Base-by-base conservation (phyloP, 2,329 filamentous ascomycete genomes). In the Cordyceps cicadae region DNA sequence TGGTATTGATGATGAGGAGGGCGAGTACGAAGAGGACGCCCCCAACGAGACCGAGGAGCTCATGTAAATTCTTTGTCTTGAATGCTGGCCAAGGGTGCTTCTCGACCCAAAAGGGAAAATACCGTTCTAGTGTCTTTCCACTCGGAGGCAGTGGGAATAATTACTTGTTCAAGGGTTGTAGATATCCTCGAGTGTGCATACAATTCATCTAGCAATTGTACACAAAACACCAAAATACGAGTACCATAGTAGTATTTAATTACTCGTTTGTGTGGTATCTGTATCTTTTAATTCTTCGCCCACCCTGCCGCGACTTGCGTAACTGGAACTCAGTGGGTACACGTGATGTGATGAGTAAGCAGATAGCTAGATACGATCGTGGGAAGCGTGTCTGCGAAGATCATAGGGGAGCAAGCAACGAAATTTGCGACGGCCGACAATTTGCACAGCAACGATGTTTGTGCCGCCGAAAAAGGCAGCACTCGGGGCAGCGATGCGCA, bases 1-100 rank as follows among this genome's bases (percentile, higher is more conserved):
- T 76, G 90, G 90, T 72, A 86, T 97, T 79, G 95, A 94, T 64
- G 94, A 99, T 80, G 93, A 91, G 71, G 93, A 97, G 81, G 79
- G 83, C 15, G 54, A 57, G 37, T 57, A 57, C 45, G 54, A 49
- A 34, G 54, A 57, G 32, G 34, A 50, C 17, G 29, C 81, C 67
- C 86, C 86, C 76, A 79, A 77, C 68, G 89, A 92, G 79, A 87
- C 89, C 77, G 88, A 89, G 74, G 78, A 79, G 70, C 19, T 49
- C 37, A 32, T 60, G 58, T 79, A 79, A 70, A 50, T 56, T 52
- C 5, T 52, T 32, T 45, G 58, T 29, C 54, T 29, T 45, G 45
- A 60, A 62, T 64, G 15, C 21, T 41, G 49, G 43, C 43, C 24
- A 41, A 34, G 32, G 34, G 51, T 52, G 51, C 50, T 62, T 52